Base-by-base conservation (phyloP, 2,329 filamentous ascomycete species). In the Fusarium sp. region DNA sequence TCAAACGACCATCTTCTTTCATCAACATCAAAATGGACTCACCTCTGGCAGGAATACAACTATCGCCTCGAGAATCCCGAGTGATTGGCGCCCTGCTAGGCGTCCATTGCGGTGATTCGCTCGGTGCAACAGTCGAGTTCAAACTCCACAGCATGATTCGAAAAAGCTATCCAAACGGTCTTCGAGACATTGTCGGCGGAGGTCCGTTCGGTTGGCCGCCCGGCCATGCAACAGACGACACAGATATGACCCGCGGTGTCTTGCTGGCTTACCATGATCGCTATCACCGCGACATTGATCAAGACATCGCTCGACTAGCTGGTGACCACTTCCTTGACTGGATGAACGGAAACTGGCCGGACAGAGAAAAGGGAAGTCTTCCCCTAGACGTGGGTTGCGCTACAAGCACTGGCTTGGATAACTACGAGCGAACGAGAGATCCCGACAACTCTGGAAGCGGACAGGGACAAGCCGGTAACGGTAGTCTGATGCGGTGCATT, bases 191-290 rank as follows among this genome's bases (percentile, higher is more conserved):
- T 34, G 69, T 82, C 20, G 83, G 83, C 50, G 83, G 84, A 49
- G 84, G 84, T 0, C 62, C 72, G 3, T 84, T 85, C 59, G 13
- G 45, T 21, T 85, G 83, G 83, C 59, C 78, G 0, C 63, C 79
- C 1, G 83, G 84, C 10, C 78, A 82, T 60, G 83, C 83, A 18
- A 85, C 83, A 27, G 83, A 85, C 69, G 83, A 85, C 69, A 85
- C 83, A 1, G 83, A 85, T 67, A 75, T 85, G 66, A 83, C 82
- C 7, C 81, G 83, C 7, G 82, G 79, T 12, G 80, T 84, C 1
- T 75, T 85, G 7, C 77, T 85, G 16, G 82, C 82, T 5, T 85
- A 85, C 64, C 72, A 63, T 2, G 79, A 80, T 47, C 28, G 32
- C 1, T 43, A 60, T 14, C 25, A 37, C 12, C 30, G 32, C 13